phyloP scores from a whole-genome alignment of 2,329 filamentous ascomycete genomes.

The Neospermospora avenae region DNA sequence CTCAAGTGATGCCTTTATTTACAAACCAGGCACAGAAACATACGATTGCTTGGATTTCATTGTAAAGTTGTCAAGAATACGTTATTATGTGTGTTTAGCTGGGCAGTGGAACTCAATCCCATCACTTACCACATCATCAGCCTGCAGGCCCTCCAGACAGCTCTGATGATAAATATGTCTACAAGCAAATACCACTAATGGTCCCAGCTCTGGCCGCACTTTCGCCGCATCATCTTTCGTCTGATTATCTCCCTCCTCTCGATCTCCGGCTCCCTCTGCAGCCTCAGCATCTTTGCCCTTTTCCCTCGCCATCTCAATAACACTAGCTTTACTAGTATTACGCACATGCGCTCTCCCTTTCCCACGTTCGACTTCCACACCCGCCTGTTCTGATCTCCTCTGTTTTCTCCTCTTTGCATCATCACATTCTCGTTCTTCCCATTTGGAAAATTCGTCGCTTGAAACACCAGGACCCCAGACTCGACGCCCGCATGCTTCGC shows the following conservation, averaged over 20 bases:
- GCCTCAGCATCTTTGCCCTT: slow-evolving; percentile 25
- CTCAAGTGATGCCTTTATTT: background rate
- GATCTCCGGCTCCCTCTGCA: slow-evolving; percentile 33
- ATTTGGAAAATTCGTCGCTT: slow-evolving; percentile 73
- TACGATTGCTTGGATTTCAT: background rate
- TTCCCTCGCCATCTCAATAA: slow-evolving; percentile 16
- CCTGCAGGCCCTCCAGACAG: slow-evolving; percentile 65
- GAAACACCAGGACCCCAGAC: slow-evolving; percentile 89
- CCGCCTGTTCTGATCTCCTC: slow-evolving; percentile 31
- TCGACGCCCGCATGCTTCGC: slow-evolving; percentile 78
- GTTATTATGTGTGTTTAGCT: slow-evolving; percentile 28
- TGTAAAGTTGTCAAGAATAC: background rate
- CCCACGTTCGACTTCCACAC: slow-evolving; percentile 37
- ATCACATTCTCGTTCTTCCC: slow-evolving; percentile 61
- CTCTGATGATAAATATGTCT: slow-evolving; percentile 67
- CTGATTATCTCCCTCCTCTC: slow-evolving; percentile 35
- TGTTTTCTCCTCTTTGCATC: slow-evolving; percentile 43
- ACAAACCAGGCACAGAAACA: background rate
- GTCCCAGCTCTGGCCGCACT: slow-evolving; percentile 55
- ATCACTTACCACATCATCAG: slow-evolving; percentile 48
- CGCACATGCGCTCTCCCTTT: slow-evolving; percentile 40
- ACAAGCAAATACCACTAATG: slow-evolving; percentile 66
- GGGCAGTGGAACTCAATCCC: slow-evolving; percentile 38
- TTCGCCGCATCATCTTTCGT: slow-evolving; percentile 31
- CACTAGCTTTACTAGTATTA: slow-evolving; percentile 28